Conservation (phyloP, 2,329 filamentous ascomycete genomes). For the Aciculosporium take region DNA sequence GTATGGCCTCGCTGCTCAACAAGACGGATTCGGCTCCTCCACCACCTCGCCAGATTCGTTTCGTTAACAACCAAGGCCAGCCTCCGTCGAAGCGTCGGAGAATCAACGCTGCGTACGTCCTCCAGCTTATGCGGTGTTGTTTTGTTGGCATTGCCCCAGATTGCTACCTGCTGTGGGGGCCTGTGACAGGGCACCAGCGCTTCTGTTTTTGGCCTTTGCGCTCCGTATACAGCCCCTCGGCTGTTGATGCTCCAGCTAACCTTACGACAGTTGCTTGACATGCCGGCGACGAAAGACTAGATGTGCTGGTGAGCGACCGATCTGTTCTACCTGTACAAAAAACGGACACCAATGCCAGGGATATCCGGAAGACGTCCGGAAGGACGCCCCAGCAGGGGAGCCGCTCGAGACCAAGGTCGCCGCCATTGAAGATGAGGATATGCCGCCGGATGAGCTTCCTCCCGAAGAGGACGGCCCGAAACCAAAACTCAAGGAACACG, state of each 20-base stretch:
- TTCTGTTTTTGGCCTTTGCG: neutral
- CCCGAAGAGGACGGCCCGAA: slow-evolving; percentile 4
- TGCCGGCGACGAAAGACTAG: slow-evolving; percentile 65
- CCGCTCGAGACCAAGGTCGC: slow-evolving; percentile 9
- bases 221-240: neutral
- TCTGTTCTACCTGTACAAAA: slow-evolving; percentile 58
- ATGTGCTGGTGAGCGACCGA: slow-evolving; percentile 58
- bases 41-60: slow-evolving; percentile 50
- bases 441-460: slow-evolving; percentile 1
- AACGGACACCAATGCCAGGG: slow-evolving; percentile 57
- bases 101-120: slow-evolving; percentile 61
- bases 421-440: slow-evolving; percentile 7
- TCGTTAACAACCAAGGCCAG: slow-evolving; percentile 70
- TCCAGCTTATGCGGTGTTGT: neutral
- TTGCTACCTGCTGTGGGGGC: neutral
- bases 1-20: slow-evolving; percentile 33
- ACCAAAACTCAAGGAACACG: neutral
- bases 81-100: slow-evolving; percentile 65
- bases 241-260: neutral
- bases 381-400: slow-evolving; percentile 21
- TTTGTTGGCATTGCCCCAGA: neutral
- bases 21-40: slow-evolving; percentile 24
- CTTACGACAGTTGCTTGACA: slow-evolving; percentile 43
- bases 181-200: neutral
- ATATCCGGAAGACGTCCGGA: slow-evolving; percentile 42